Base-by-base conservation (phyloP, 441 rosid species). In the Flueggea neowawraea region DNA sequence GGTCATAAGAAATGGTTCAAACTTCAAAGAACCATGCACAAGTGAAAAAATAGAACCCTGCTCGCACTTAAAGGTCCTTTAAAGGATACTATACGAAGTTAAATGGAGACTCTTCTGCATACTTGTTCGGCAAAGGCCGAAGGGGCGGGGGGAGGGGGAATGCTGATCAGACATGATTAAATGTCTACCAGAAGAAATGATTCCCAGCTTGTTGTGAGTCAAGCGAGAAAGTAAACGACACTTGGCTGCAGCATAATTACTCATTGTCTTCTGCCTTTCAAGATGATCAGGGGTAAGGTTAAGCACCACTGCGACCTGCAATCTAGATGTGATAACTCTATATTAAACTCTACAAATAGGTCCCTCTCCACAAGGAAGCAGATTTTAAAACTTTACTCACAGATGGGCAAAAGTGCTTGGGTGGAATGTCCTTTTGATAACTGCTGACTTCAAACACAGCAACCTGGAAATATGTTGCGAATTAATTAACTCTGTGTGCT, bases 391-490 rank as follows among this genome's bases (percentile, higher is more conserved):
- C 52, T 55, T 16, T 43, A 60, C 75, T 69, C 59, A 72, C 76
- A 0, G 69, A 65, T 53, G 76, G 76, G 68, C 67, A 47, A 58
- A 72, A 72, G 65, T 59, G 66, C 31, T 49, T 31, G 53, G 36
- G 55, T 55, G 80, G 76, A 71, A 75, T 59, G 65, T 69, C 76
- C 74, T 72, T 61, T 62, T 76, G 76, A 56, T 65, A 72, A 58
- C 80, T 71, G 69, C 80, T 76, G 58, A 68, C 76, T 58, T 72
- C 80, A 66, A 72, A 74, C 31, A 72, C 74, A 31, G 74, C 80
- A 58, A 72, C 71, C 76, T 71, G 62, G 52, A 61, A 69, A 63
- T 6, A 67, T 43, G 36, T 39, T 44, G 28, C 4, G 45, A 47
- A 47, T 33, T 31, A 31, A 17, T 54, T 47, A 2, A 47, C n/a